Evolutionary conservation across 768 basidiomycete genomes (phyloP), one percentile per base, ranked within the genome.

Genomic region (Tylopilus plumbeoviolaceoides): DNA sequence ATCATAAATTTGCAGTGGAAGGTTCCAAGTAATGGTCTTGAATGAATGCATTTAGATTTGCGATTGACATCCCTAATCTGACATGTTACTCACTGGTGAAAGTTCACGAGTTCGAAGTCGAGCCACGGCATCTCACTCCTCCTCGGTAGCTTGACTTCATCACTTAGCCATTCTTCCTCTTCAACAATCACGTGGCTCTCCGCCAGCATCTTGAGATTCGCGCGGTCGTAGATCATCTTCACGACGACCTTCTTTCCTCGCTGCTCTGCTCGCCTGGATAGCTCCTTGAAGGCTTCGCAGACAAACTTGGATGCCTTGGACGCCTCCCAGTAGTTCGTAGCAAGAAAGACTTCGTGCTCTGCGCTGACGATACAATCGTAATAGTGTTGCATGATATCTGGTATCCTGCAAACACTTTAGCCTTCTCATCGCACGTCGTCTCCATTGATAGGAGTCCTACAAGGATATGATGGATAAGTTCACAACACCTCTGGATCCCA

Each of bases 341-440:
- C 83, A 14, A 88, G 70, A 57, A 88, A 73, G 15, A 87, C 76
- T 69, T 88, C 85, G 36, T 78, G 71, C 59, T 84, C 70, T 9
- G 85, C 85, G 28, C 74, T 70, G 21, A 82, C 75, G 48, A 88
- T 85, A 44, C 80, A 72, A 44, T 82, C 78, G 18, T 77, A 73
- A 68, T 85, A 84, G 60, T 88, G 86, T 48, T 78, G 75, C 76
- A 87, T 84, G 58, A 87, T 88, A 59, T 88, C 87, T 0, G 87
- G 84, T 42, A 87, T 83, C 40, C 77, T 81, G 54, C 8, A 53
- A 35, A 47, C 12, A 20, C 14, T 35, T 66, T 8, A 62, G 59
- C 18, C 28, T 36, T 28, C 20, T 47, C 7, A 53, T 56, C 47
- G 20, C 40, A 47, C 25, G 2, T 44, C 23, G 6, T 28, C 15